A percentile compares a stretch with the other conserved stretches of the same genome.
phyloP scores from a whole-genome alignment of 106 monocot genomes.

The Dendrobium nobile region DNA sequence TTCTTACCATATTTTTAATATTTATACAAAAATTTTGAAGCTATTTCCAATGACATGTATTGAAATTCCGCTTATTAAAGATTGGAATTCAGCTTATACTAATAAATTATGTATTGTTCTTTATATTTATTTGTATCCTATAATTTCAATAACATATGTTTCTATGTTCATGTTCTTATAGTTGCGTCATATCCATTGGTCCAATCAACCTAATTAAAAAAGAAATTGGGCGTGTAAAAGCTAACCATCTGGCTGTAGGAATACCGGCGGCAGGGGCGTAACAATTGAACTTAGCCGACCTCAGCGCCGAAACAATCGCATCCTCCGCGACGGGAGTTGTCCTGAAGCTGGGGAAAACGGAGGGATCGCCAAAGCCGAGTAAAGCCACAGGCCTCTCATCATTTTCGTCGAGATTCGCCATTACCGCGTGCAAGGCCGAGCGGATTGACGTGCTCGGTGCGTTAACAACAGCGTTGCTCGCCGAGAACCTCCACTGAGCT shows the following conservation, averaged over 20 bases:
- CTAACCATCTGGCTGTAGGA: slow-evolving; percentile 3
- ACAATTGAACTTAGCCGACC: slow-evolving; percentile 8
- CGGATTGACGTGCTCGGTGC: background rate
- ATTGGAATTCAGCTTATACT: too few species aligned
- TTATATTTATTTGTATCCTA: too few species aligned
- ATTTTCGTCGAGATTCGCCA: background rate
- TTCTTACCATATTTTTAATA: too few species aligned
- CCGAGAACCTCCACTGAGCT: background rate
- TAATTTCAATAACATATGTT: too few species aligned
- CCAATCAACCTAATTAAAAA: background rate
- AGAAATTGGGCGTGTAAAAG: background rate
- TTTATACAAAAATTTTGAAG: too few species aligned
- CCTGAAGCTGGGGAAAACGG: slow-evolving; percentile 5
- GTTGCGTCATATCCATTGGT: too few species aligned
- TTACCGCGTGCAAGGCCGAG: background rate
- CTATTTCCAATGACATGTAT: too few species aligned
- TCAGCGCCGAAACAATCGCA: background rate
- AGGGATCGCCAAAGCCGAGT: slow-evolving; percentile 13
- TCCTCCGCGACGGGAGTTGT: slow-evolving; percentile 6
- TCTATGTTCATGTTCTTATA: too few species aligned
- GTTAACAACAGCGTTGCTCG: background rate
- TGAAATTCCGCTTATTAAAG: too few species aligned
- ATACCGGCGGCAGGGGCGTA: slow-evolving; percentile 4
- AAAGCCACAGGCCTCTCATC: background rate
- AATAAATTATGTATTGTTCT: too few species aligned